Percentiles rank a stretch among this genome's conserved stretches.
Conservation (phyloP, 768 basidiomycete species). For the Termitomyces sp. region DNA sequence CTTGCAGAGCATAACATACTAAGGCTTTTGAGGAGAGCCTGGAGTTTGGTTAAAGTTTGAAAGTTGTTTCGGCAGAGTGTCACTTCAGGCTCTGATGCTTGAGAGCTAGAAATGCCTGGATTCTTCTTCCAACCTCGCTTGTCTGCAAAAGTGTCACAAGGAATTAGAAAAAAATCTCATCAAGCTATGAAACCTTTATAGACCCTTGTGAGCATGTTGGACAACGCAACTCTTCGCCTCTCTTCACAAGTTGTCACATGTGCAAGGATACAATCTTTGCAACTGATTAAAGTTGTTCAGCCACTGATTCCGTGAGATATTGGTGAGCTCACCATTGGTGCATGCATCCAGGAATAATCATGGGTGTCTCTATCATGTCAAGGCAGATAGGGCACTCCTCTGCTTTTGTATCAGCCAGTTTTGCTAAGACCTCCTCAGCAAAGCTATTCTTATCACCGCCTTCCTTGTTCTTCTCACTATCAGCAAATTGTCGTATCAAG, state of each 20-base stretch:
- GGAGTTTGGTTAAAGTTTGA: conserved; percentile 85
- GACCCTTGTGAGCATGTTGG: conserved; percentile 78
- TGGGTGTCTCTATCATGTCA: conserved; percentile 68
- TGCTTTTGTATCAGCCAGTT: conserved; percentile 48
- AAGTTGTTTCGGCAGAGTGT: conserved; percentile 79
- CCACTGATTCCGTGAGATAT: not conserved
- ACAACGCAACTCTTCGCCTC: conserved; percentile 69
- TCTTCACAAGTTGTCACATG: conserved; percentile 69
- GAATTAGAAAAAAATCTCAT: not conserved
- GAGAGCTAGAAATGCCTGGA: conserved; percentile 24
- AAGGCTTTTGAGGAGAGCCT: conserved; percentile 75
- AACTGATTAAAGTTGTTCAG: conserved; percentile 39
- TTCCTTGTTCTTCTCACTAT: conserved; percentile 30
- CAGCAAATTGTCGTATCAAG: conserved; percentile 51
- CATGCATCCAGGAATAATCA: conserved; percentile 71
- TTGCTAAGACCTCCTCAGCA: conserved; percentile 62
- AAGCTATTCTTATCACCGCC: conserved; percentile 38
- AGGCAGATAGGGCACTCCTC: conserved; percentile 81
- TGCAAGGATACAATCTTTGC: conserved; percentile 85
- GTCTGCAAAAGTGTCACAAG: conserved; percentile 35
- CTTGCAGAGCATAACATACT: conserved; percentile 39
- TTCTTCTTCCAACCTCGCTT: conserved; percentile 36
- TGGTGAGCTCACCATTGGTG: conserved; percentile 64
- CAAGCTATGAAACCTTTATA: conserved; percentile 42
- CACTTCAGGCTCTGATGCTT: conserved; percentile 39